Base-by-base conservation (phyloP, 345 rosid genomes). In the Diplotaxis tenuifolia region DNA sequence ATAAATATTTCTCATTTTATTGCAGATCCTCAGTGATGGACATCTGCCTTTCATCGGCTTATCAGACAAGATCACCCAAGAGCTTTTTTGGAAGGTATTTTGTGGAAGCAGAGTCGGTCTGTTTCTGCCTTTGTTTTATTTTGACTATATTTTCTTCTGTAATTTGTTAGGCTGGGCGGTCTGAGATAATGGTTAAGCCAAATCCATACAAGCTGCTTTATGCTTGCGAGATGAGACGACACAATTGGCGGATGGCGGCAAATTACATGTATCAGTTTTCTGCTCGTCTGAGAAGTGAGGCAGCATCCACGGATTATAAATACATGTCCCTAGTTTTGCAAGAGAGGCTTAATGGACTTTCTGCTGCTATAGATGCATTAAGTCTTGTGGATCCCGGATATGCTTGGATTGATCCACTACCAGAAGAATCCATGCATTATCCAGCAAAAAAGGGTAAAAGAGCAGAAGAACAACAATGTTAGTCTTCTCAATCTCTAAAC, bases 221-320 rank as follows among this genome's bases (percentile, higher is more conserved):
- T 83, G 91, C 99, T 67, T 95, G 88, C 79, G 99, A 95, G 80
- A 87, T 85, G 92, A 88, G 84, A 73, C 84, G 85, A 72, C 96
- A 95, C 75, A 95, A 92, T 62, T 95, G 99, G 99, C 82, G 90
- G 79, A 88, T 69, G 80, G 96, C 99, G 22, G 99, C 99, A 36
- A 79, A 79, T 82, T 95, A 87, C 84, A 86, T 95, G 63, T 95
- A 92, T 78, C 85, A 78, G 32, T 89, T 85, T 77, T 78, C 96
- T 70, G 77, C 79, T 76, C 93, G 97, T 62, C 80, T 95, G 82
- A 87, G 86, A 84, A 83, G 75, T 31, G 93, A 92, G 81, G 75
- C 84, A 42, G 64, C 71, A 79, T 42, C 76, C 67, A 87, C 81
- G 71, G 92, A 92, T 83, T 69, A 75, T 70, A 91, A 87, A 77